These are phyloP conservation scores for Candida berthetii DNA, from an alignment of 805 yeast genomes.

Conservation along the genomic window DNA sequence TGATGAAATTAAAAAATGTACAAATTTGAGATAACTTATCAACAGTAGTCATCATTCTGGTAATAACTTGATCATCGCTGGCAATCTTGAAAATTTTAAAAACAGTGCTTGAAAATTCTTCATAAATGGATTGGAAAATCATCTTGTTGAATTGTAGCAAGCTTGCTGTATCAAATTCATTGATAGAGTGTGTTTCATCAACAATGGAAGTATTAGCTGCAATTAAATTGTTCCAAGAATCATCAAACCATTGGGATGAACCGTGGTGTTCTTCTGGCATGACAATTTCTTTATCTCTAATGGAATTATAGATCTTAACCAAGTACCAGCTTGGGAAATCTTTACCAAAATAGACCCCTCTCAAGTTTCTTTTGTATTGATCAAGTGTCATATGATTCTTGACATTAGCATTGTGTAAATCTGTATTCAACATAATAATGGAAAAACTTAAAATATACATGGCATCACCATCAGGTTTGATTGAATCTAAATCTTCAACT, in stretches of 20 bases:
- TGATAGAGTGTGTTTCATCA: conserved; percentile 16
- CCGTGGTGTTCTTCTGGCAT: conserved; percentile 98
- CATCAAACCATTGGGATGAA: conserved; percentile 88
- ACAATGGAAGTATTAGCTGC: conserved; percentile 29
- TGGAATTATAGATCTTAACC: conserved; percentile 72
- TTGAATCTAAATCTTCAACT: conserved; percentile 34
- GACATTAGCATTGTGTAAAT: conserved; percentile 86
- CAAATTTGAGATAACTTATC: conserved; percentile 84
- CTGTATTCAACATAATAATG: conserved; percentile 91
- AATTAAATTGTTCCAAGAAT: conserved; percentile 70
- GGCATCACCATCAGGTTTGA: conserved; percentile 75
- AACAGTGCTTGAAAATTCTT: conserved; percentile 63
- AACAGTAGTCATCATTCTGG: conserved; percentile 80
- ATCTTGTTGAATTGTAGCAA: conserved; percentile 61
- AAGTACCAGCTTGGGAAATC: conserved; percentile 87
- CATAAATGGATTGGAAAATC: conserved; percentile 59
- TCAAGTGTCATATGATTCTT: conserved; percentile 87
- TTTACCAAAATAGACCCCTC: conserved; percentile 69
- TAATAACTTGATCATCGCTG: conserved; percentile 81
- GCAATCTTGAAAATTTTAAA: conserved; percentile 82
- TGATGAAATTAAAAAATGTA: conserved; percentile 47
- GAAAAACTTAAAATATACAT: conserved; percentile 89
- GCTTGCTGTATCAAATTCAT: conserved; percentile 16
- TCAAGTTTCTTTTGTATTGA: conserved; percentile 71
- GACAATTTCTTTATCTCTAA: conserved; percentile 81